Evolutionary conservation across 345 rosid species (phyloP).

Genomic region (Psidium friedrichsthalianum): DNA sequence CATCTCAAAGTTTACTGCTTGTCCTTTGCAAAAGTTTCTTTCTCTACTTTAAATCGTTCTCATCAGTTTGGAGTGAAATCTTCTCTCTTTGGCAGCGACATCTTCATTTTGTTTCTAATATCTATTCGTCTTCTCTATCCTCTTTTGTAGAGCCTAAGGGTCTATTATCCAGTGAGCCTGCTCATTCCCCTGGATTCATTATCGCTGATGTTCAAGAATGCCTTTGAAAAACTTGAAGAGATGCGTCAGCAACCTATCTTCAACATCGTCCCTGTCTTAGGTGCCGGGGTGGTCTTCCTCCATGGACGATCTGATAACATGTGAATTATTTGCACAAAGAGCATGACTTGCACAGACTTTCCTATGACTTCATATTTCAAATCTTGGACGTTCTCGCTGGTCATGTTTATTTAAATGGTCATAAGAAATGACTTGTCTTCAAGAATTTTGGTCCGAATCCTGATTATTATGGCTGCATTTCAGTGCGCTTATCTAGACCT

Average conservation of each 20-base stretch:
- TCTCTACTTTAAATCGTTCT: not conserved
- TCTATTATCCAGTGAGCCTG: slow-evolving; percentile 45
- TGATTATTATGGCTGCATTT: not conserved
- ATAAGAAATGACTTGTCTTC: not conserved
- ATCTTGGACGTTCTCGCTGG: not conserved
- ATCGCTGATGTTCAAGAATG: slow-evolving; percentile 21
- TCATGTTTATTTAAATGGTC: not conserved
- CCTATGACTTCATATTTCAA: not conserved
- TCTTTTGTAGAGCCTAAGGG: slow-evolving; percentile 43
- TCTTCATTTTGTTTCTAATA: not conserved
- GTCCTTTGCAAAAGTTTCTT: not conserved
- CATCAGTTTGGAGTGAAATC: not conserved
- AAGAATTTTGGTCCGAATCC: not conserved
- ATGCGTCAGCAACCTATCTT: slow-evolving; percentile 15
- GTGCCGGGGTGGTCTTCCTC: slow-evolving; percentile 53
- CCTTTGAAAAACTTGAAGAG: slow-evolving; percentile 40
- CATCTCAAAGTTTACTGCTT: not conserved
- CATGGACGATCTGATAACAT: slow-evolving; percentile 51
- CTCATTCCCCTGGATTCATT: slow-evolving; percentile 23
- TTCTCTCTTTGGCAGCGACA: not conserved
- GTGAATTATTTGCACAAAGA: slow-evolving; percentile 57
- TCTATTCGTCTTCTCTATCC: not conserved
- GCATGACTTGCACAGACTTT: slow-evolving; percentile 9
- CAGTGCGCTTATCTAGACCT: not conserved
- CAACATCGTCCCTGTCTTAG: slow-evolving; percentile 59